These are phyloP conservation scores for Flaveria sonorensis DNA, from an alignment of 129 eudicot genomes.

Conservation along the genomic window DNA sequence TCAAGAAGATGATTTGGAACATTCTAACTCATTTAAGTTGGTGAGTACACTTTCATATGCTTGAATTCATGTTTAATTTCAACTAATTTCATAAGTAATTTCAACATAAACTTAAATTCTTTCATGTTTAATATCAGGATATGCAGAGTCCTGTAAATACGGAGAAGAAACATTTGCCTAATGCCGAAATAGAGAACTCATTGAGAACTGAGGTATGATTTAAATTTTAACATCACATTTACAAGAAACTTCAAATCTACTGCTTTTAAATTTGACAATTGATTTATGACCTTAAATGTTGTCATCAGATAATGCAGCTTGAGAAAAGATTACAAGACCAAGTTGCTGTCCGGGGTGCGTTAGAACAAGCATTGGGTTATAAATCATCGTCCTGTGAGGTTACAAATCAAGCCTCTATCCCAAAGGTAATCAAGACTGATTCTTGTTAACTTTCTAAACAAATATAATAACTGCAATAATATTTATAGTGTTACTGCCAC, in stretches of 20 bases:
- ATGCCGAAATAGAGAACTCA: constrained; percentile 53
- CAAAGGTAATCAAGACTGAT: constrained; percentile 53
- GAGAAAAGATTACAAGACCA: constrained; percentile 88
- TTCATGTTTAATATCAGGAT: constrained; percentile 44
- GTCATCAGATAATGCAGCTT: constrained; percentile 68
- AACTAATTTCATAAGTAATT: constrained; percentile 3
- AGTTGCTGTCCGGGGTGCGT: constrained; percentile 71
- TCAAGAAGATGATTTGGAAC: constrained; percentile 49
- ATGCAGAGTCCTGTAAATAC: constrained; percentile 27
- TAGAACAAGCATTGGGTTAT: constrained; percentile 85
- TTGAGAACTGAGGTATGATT: constrained; percentile 74
- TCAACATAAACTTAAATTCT: background rate
- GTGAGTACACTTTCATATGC: constrained; percentile 38
- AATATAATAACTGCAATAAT: background rate
- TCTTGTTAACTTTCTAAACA: background rate
- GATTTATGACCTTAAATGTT: background rate
- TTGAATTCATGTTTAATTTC: constrained; percentile 3
- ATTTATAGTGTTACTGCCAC: background rate
- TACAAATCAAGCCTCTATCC: constrained; percentile 50
- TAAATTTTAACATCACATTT: background rate
- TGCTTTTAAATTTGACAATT: background rate
- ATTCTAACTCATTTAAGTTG: constrained; percentile 46
- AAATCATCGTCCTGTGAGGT: constrained; percentile 46
- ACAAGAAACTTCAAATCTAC: constrained; percentile 1
- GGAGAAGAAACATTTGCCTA: constrained; percentile 48